Conservation (phyloP, 495 filamentous ascomycete genomes). For the Xylaria cubensis region DNA sequence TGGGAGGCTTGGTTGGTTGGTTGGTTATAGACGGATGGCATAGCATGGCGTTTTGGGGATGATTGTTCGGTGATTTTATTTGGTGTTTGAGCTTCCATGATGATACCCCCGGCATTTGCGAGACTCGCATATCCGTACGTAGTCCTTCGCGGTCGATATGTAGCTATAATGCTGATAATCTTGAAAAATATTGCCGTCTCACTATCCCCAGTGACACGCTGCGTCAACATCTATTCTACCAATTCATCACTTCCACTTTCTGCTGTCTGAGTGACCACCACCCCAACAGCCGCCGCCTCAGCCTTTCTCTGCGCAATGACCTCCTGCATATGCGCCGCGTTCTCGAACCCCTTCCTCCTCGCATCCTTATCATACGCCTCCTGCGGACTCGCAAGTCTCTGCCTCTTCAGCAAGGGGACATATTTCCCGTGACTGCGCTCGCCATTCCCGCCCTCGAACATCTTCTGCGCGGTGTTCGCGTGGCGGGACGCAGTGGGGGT, state of each 20-base stretch:
- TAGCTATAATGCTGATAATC: conserved; percentile 5
- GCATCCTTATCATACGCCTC: conserved; percentile 81
- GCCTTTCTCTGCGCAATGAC: conserved; percentile 37
- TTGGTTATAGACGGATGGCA: background rate
- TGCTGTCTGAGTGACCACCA: conserved; percentile 20
- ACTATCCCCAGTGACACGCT: background rate
- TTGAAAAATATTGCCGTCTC: background rate
- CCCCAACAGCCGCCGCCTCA: conserved; percentile 21
- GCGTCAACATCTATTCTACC: background rate
- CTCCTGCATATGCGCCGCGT: conserved; percentile 52
- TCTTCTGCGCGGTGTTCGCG: conserved; percentile 49
- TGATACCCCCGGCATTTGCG: conserved; percentile 33
- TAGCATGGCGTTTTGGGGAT: conserved; percentile 25
- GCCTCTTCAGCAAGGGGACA: conserved; percentile 70
- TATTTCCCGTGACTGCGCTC: conserved; percentile 70
- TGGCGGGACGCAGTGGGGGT: conserved; percentile 32
- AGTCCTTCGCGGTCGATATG: background rate
- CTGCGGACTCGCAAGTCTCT: conserved; percentile 66
- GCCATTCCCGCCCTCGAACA: conserved; percentile 74
- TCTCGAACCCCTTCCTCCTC: conserved; percentile 66
- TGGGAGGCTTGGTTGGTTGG: background rate
- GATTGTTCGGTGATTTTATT: background rate
- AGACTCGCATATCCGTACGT: background rate
- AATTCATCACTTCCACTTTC: conserved; percentile 10
- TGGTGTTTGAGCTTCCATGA: conserved; percentile 16